Conservation (phyloP, 306 rosid species). For the Luffa aegyptiaca region DNA sequence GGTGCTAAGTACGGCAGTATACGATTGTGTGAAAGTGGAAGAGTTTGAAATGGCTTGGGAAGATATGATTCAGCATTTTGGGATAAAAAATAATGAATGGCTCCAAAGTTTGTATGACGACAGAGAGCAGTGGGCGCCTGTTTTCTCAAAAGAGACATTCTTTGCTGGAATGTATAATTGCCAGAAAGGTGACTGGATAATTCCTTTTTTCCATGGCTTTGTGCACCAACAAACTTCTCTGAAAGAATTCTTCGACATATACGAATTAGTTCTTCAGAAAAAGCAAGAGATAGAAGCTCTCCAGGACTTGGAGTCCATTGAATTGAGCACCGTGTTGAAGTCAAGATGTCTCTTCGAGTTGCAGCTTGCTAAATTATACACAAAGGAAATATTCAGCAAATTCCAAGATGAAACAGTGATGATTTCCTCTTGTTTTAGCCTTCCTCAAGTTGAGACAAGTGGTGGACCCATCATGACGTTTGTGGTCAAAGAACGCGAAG, state of each 20-base stretch:
- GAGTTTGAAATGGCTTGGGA: constrained; percentile 90
- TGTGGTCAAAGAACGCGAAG: constrained; percentile 53
- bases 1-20: constrained; percentile 37
- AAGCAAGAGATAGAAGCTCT: constrained; percentile 51
- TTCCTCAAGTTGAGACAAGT: constrained; percentile 51
- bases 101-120: constrained; percentile 51
- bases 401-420: constrained; percentile 70
- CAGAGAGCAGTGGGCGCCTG: constrained; percentile 80
- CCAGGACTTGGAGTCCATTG: constrained; percentile 59
- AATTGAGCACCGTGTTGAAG: constrained; percentile 40
- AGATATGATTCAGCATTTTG: constrained; percentile 49
- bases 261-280: constrained; percentile 42
- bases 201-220: constrained; percentile 49
- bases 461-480: constrained; percentile 50
- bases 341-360: constrained; percentile 63
- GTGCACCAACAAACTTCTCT: constrained; percentile 65
- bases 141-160: constrained; percentile 66
- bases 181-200: constrained; percentile 35
- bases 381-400: constrained; percentile 60
- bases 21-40: constrained; percentile 48
- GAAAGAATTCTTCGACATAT: constrained; percentile 56
- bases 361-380: constrained; percentile 70
- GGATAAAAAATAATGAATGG: constrained; percentile 45
- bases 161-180: constrained; percentile 66
- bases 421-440: constrained; percentile 63